Conservation (phyloP, 2,329 filamentous ascomycete genomes). For the Calonectria ilicicola region DNA sequence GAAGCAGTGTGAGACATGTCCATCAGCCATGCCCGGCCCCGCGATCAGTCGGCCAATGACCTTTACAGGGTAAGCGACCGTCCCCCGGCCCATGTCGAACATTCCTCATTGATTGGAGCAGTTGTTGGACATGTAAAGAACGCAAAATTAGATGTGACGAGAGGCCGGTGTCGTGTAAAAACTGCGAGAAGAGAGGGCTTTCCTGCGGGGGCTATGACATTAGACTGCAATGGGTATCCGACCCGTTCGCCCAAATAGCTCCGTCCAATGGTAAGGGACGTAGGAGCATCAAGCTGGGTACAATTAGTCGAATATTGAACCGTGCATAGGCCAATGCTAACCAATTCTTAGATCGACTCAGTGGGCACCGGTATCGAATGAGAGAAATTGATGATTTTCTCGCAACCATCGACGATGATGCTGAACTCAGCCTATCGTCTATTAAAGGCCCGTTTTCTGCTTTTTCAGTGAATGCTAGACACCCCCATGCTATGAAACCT, state of each 20-base stretch:
- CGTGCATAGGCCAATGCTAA: not conserved
- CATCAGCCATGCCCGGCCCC: not conserved
- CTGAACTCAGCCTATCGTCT: not conserved
- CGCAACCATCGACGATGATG: constrained; percentile 13
- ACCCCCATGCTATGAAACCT: not conserved
- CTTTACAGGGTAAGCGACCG: constrained; percentile 6
- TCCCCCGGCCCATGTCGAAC: not conserved
- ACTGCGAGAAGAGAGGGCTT: constrained; percentile 26
- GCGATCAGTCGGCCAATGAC: constrained; percentile 12
- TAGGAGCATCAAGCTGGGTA: constrained; percentile 22
- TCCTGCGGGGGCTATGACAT: constrained; percentile 24
- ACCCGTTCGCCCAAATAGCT: constrained; percentile 6
- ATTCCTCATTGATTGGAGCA: not conserved
- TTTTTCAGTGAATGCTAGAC: not conserved
- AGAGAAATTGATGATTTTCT: constrained; percentile 22
- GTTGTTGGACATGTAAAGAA: constrained; percentile 32
- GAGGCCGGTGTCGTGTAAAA: constrained; percentile 17
- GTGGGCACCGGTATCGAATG: constrained; percentile 9
- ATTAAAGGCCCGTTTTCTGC: constrained; percentile 20
- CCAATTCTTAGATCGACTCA: not conserved
- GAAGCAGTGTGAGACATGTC: not conserved
- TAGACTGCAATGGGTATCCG: constrained; percentile 23
- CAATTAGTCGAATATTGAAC: not conserved
- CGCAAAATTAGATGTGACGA: constrained; percentile 30
- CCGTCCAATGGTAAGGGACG: constrained; percentile 12